These are phyloP conservation scores for Neurospora discreta DNA, from an alignment of 495 filamentous ascomycete species.

Conservation along the genomic window DNA sequence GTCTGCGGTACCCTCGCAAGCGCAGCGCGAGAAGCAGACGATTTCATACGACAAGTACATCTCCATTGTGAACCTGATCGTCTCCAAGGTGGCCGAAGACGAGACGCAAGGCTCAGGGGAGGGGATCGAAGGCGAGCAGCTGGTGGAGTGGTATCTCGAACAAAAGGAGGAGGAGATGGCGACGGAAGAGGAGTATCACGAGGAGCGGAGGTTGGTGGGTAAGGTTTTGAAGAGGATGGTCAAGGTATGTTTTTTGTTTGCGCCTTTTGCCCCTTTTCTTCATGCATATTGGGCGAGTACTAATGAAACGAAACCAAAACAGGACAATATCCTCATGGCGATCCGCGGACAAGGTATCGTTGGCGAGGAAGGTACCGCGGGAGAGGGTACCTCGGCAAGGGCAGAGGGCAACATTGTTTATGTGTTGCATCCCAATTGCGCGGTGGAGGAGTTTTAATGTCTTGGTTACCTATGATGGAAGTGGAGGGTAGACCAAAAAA, in stretches of 20 bases:
- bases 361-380: constrained; percentile 39
- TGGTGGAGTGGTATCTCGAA: constrained; percentile 89
- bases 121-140: constrained; percentile 77
- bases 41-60: constrained; percentile 96
- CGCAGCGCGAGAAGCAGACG: constrained; percentile 56
- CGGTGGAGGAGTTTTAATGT: constrained; percentile 46
- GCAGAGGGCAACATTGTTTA: constrained; percentile 55
- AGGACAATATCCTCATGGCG: constrained; percentile 90
- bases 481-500: too few species aligned
- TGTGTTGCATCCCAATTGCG: constrained; percentile 90
- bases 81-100: constrained; percentile 57
- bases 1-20: constrained; percentile 11
- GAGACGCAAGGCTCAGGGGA: constrained; percentile 70
- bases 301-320: not conserved
- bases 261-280: not conserved
- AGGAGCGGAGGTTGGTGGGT: constrained; percentile 61
- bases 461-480: too few species aligned
- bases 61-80: constrained; percentile 73
- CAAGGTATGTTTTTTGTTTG: constrained; percentile 52
- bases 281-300: too few species aligned
- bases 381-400: constrained; percentile 28
- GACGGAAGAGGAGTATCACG: constrained; percentile 65
- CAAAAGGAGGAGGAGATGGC: constrained; percentile 78
- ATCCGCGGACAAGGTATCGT: constrained; percentile 75
- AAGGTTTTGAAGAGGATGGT: constrained; percentile 96